Conservation (phyloP, 768 basidiomycete species). For the Sporobolomyces roseus region DNA sequence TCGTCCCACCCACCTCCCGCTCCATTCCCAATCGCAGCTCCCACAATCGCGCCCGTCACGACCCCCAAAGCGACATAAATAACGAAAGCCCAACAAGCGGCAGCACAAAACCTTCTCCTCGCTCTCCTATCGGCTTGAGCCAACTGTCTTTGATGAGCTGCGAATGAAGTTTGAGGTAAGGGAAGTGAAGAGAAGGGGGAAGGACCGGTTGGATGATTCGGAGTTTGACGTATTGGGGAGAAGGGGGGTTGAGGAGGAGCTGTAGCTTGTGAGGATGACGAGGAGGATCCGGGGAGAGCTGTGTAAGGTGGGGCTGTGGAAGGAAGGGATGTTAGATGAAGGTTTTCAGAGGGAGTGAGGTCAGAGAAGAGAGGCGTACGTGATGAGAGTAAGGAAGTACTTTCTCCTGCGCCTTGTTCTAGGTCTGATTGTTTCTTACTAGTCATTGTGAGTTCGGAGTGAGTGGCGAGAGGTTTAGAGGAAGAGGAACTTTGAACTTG, state of each 20-base stretch:
- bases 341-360: too few relatives aligned
- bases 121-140: slow-evolving; percentile 14
- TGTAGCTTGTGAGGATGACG: neutral
- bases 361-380: neutral
- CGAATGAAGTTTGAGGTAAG: neutral
- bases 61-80: slow-evolving; percentile 1
- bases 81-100: neutral
- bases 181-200: slow-evolving; percentile 27
- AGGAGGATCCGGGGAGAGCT: neutral
- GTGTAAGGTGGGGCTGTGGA: slow-evolving; percentile 16
- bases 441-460: neutral
- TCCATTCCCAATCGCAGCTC: slow-evolving; percentile 6
- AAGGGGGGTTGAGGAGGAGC: neutral
- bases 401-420: slow-evolving; percentile 11
- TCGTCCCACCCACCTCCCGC: neutral
- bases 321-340: neutral
- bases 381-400: neutral
- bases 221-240: neutral
- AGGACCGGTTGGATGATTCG: slow-evolving; percentile 9
- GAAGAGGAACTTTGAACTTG: neutral
- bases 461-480: neutral
- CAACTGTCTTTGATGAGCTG: slow-evolving; percentile 5
- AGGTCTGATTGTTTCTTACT: slow-evolving; percentile 1
- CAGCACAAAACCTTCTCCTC: slow-evolving; percentile 11
- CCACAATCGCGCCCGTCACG: slow-evolving; percentile 15